Base-by-base conservation (phyloP, 1,139 yeast species). In the Meyerozyma elateridarum region DNA sequence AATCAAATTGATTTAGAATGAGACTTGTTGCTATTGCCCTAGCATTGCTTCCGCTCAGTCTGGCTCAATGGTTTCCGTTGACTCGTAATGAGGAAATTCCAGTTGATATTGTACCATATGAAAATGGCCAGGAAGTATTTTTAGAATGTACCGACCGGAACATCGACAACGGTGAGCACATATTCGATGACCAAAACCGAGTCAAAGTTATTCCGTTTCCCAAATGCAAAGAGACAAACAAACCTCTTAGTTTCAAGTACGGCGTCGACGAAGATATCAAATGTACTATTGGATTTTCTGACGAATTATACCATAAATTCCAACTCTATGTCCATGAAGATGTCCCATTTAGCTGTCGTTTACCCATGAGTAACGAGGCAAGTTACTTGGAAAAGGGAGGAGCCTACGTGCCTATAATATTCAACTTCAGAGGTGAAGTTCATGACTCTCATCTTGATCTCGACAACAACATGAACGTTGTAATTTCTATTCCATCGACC, bases 271-370 rank as follows among this genome's bases (percentile, higher is more conserved):
- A 70, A 41, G 73, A 72, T 34, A 38, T 73, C 36, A 73, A 73
- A 42, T 83, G 93, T 51, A 77, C 89, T 2, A 62, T 83, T 27
- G 61, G 60, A 6, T 66, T 83, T 33, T 65, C 73, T n/a, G 91
- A 83, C 51, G 83, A 79, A 44, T 52, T 76, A 32, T 83, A 73
- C 49, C 93, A 83, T 47, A 54, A 82, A 38, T 80, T 83, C 52
- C 91, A 83, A 56, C 61, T 82, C 33, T 81, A 82, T 48, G 64
- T 83, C 34, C 93, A 83, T 51, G 84, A 81, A 52, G 93, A 83
- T 52, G 79, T 72, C 3, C 93, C 93, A 17, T 76, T 78, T 49
- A 72, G 84, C 36, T 83, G 93, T 53, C 64, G 84, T 36, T 46
- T 80, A 16, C 82, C 83, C 3, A 45, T 71, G 29, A 61, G 71